Base-by-base conservation (phyloP, 2,329 filamentous ascomycete genomes). In the Colletotrichum eleusines region DNA sequence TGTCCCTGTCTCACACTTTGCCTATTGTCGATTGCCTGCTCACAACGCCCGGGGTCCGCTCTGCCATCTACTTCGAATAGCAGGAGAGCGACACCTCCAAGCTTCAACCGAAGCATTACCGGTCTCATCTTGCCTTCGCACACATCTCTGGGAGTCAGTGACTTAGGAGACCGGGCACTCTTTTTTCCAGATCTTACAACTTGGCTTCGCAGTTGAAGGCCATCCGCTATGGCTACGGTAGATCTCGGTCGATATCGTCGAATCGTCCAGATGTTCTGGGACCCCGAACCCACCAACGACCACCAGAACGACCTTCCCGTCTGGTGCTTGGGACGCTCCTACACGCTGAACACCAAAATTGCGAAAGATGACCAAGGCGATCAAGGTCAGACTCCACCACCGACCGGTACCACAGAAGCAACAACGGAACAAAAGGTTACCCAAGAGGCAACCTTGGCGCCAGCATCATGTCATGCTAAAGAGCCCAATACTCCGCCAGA, bases 221-320 rank as follows among this genome's bases (percentile, higher is more conserved):
- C 82, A 67, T 76, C 75, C 33, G 78, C 80, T 18, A 80, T 85
- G 73, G 83, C 84, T 44, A 90, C 87, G 68, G 89, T 92, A 66
- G 93, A 97, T 77, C 84, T 97, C 71, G 89, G 92, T 75, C 91
- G 92, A 75, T 87, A 87, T 72, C 93, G 94, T 81, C 92, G 92
- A 73, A 90, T 98, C 76, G 91, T 98, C 71, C 93, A 95, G 82
- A 94, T 93, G 83, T 91, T 98, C 77, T 97, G 94, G 92, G 95
- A 98, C 76, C 94, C 94, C 0, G 91, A 95, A 74, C 95, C 94
- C 7, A 89, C 88, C 73, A 97, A 98, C 82, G 91, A 97, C 78
- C 85, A 90, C 68, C 80, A 83, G 69, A 86, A 87, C 46, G 86
- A 90, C 73, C 86, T 89, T 42, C 89, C 93, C 16, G 93, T 97